These are phyloP conservation scores for Penicillium frequentans DNA, from an alignment of 2,329 filamentous ascomycete genomes.

Conservation along the genomic window DNA sequence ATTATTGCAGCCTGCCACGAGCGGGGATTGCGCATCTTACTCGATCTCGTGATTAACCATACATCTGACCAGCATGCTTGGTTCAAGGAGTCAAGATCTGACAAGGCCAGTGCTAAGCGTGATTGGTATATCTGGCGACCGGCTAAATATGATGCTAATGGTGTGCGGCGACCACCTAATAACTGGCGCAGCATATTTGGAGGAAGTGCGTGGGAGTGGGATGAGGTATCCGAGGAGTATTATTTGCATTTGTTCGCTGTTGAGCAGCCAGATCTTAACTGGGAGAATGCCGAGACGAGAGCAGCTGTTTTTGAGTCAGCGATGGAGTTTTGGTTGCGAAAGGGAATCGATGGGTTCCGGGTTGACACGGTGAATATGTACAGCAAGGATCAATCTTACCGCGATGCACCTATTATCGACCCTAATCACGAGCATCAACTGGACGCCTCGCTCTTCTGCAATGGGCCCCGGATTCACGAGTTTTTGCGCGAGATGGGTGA, in stretches of 20 bases:
- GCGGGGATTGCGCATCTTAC: constrained; percentile 65
- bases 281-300: constrained; percentile 66
- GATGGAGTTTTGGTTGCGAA: constrained; percentile 73
- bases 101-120: constrained; percentile 59
- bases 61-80: constrained; percentile 67
- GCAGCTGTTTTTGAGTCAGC: constrained; percentile 65
- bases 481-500: constrained; percentile 66
- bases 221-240: constrained; percentile 67
- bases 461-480: constrained; percentile 69
- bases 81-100: constrained; percentile 64
- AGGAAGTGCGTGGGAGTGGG: constrained; percentile 66
- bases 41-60: constrained; percentile 74
- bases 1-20: constrained; percentile 58
- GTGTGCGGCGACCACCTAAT: constrained; percentile 64
- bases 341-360: constrained; percentile 68
- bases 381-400: constrained; percentile 47
- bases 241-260: constrained; percentile 71
- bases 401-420: constrained; percentile 58
- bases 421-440: constrained; percentile 50
- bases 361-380: constrained; percentile 69
- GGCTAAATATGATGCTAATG: constrained; percentile 51
- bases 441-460: constrained; percentile 60
- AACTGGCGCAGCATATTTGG: constrained; percentile 68
- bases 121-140: constrained; percentile 63
- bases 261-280: constrained; percentile 76